Evolutionary conservation across 345 rosid genomes (phyloP), one percentile per base, ranked within the genome.

Genomic region (Populus alba): DNA sequence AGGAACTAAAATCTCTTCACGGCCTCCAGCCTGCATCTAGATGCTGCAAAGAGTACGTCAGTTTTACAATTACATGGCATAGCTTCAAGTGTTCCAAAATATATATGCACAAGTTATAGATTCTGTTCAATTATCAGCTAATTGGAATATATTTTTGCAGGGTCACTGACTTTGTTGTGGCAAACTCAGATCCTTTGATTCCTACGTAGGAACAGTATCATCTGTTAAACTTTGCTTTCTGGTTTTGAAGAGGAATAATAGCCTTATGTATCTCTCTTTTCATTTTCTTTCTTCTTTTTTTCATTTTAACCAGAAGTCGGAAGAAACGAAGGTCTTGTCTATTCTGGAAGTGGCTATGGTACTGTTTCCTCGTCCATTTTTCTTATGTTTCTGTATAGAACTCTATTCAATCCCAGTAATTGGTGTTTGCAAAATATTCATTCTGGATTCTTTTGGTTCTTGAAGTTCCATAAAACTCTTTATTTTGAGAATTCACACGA

Each of bases 271-370:
- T 27, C 18, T 35, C 33, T 25, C n/a, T 6, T 11, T 10, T 7
- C 8, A 6, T 7, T 38, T 22, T 33, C 15, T 31, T 63, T 25
- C 66, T 62, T 39, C n/a, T 15, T 11, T 17, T 4, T 27, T 17
- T 57, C 68, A 37, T 68, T 47, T 23, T 49, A 39, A 81, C 79
- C 88, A 95, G 97, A 83, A 83, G 83, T 71, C 81, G 59, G 72
- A 93, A 89, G 82, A 88, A 80, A 29, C 83, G 89, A 80, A 86
- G 86, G 83, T 77, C 90, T 6, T 82, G 92, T 78, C 82, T 90
- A 16, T 88, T 93, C 77, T 93, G 95, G 97, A 90, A 91, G 76
- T 89, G 94, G 98, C 93, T 94, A 59, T 84, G 98, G 98, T 94
- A 87, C 68, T 71, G 25, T 73, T 75, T 67, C 68, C 70, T 71